Evolutionary conservation across 495 filamentous ascomycete genomes (phyloP), one percentile per base, ranked within the genome.

Genomic region (Durotheca rogersii): DNA sequence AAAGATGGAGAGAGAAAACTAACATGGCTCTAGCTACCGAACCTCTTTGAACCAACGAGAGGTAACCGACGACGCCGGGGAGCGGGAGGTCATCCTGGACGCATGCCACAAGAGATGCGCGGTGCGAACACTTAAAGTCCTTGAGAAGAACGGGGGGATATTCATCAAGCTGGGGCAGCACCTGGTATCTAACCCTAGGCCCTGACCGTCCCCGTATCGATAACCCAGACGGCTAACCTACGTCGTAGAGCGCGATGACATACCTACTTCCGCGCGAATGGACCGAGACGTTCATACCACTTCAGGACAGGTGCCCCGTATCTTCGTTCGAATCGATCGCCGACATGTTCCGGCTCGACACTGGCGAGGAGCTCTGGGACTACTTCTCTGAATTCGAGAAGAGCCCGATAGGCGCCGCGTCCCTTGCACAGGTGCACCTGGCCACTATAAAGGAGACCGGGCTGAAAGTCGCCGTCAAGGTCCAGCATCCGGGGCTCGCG

Each of bases 81-180:
- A 92, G 63, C 74, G 79, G 58, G 72, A 78, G n/a, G 68, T 66
- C 20, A 60, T 83, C n/a, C 75, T 99, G 37, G 84, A 81, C 54
- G 83, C 82, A 59, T 97, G 93, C 64, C 93, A 99, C 71, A 85
- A 92, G 67, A 81, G 93, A 62, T 99, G 93, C 70, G 94, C 93
- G 9, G 60, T 68, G 40, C 83, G 93, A 44, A 96, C 93, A 7
- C 72, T 97, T 12, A 75, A 76, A 27, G 90, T 93, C 0, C 71
- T 99, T 19, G 92, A 99, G 74, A 87, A 84, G 72, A 97, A 94
- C 71, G 93, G 93, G 29, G 95, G 91, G 4, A 90, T 99, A 59
- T 99, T 97, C 58, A 97, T 99, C 62, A 99, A 99, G 67, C 71
- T 99, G 18, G 93, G 93, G 16, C 93, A 99, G 56, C 93, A 99